phyloP scores from a whole-genome alignment of 2,329 filamentous ascomycete genomes.

The Fusarium vanettenii region DNA sequence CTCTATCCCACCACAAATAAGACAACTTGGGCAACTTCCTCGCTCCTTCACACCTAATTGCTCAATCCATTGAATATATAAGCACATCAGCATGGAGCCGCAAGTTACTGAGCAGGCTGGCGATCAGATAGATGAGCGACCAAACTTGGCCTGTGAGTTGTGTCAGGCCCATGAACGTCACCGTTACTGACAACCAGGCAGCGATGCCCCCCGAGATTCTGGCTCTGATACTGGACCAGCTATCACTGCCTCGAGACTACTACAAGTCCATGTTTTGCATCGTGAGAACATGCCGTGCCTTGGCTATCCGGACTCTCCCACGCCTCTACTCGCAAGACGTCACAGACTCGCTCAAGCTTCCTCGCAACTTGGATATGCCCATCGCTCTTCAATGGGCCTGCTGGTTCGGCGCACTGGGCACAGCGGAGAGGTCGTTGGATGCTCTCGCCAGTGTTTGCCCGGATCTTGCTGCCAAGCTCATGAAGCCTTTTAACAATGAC shows the following conservation, averaged over 20 bases:
- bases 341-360: constrained; percentile 2
- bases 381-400: constrained; percentile 29
- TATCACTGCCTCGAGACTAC: constrained; percentile 4
- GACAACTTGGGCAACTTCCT: background rate
- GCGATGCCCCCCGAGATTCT: constrained; percentile 25
- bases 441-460: background rate
- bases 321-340: constrained; percentile 22
- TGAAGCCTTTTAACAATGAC: constrained; percentile 8
- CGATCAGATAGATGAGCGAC: background rate
- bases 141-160: background rate
- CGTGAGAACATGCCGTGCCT: constrained; percentile 10
- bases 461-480: constrained; percentile 12
- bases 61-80: constrained; percentile 36
- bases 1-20: background rate
- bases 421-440: constrained; percentile 21
- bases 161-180: background rate
- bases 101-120: background rate
- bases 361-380: constrained; percentile 8
- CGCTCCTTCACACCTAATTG: background rate
- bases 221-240: constrained; percentile 16
- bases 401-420: constrained; percentile 26
- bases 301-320: constrained; percentile 9
- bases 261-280: constrained; percentile 13
- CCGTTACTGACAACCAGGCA: constrained; percentile 8
- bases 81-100: background rate